Evolutionary conservation across 257 asterid species (phyloP), one percentile per base, ranked within the genome.

Genomic region (Osmanthus fragrans): DNA sequence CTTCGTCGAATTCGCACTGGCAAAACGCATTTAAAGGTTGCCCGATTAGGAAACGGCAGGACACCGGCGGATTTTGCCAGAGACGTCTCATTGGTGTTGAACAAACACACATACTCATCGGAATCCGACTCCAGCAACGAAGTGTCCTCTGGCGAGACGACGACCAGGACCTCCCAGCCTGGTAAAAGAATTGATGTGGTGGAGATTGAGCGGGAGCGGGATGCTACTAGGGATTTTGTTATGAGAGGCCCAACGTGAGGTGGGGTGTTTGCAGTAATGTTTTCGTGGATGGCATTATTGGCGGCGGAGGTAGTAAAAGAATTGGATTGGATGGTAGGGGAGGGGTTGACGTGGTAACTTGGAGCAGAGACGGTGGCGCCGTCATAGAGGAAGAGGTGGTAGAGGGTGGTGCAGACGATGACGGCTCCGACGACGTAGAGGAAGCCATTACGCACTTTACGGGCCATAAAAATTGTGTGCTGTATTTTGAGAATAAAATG

Each of bases 91-190:
- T 47, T 70, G 0, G 85, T 83, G 2, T 87, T 77, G 86, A 86
- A 91, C 1, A 81, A 21, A 37, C 97, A 94, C 23, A 70, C 51
- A 70, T 86, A 88, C 9, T 82, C 81, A 1, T 8, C 56, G 0
- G 34, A 9, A 63, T 37, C 75, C 54, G 27, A 39, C 51, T 54
- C 77, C n/a, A 73, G 13, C 36, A 66, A 76, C 13, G 76, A 32
- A 2, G 82, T 51, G 40, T 58, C 73, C 7, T 82, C 81, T 4
- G 92, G 85, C 0, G 92, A 72, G 19, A 86, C 83, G 12, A 94
- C 82, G 0, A 92, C 90, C 69, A 90, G 89, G 9, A 94, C 86
- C 80, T 92, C 94, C 97, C 97, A 94, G 74, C 84, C 96, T 1
- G 90, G 99, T 40, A 94, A 75, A 36, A 92, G 90, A 66, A 94